These are phyloP conservation scores for Fusarium illudens DNA, from an alignment of 2,329 filamentous ascomycete species.

Conservation along the genomic window DNA sequence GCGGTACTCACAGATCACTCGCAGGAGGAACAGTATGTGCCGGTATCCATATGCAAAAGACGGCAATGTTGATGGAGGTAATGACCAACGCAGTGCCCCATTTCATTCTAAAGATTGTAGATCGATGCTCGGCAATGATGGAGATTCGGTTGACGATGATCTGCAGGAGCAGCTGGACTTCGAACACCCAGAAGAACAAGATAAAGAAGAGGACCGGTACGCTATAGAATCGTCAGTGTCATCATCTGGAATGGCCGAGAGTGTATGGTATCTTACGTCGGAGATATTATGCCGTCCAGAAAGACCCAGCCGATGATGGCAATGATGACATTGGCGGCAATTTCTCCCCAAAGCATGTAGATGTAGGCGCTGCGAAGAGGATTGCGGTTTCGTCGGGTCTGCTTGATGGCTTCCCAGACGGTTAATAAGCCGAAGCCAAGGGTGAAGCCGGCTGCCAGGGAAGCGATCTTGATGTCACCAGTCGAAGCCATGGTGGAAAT, in stretches of 20 bases:
- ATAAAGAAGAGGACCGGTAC: constrained; percentile 49
- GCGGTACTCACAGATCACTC: constrained; percentile 44
- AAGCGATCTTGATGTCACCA: constrained; percentile 42
- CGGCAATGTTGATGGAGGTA: constrained; percentile 60
- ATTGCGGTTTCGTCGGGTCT: constrained; percentile 50
- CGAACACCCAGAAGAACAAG: constrained; percentile 53
- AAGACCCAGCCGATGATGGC: constrained; percentile 52
- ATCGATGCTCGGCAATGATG: constrained; percentile 55
- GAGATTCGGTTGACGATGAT: constrained; percentile 65
- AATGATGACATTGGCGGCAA: constrained; percentile 50
- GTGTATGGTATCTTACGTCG: constrained; percentile 36
- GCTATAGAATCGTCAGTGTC: constrained; percentile 25
- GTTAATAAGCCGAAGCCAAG: constrained; percentile 54
- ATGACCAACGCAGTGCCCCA: constrained; percentile 56
- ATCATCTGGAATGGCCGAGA: neutral
- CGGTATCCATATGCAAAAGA: constrained; percentile 64
- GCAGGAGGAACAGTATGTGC: constrained; percentile 52
- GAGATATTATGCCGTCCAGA: constrained; percentile 46
- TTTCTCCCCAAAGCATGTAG: constrained; percentile 58
- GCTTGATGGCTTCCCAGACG: constrained; percentile 52
- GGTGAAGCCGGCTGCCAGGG: constrained; percentile 46
- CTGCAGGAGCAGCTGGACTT: constrained; percentile 61
- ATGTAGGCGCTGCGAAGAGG: constrained; percentile 50
- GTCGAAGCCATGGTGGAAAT: constrained; percentile 25
- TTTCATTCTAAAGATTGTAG: constrained; percentile 53